Evolutionary conservation across 1,139 yeast species (phyloP).

Genomic region (Lodderomyces parapsilosis): DNA sequence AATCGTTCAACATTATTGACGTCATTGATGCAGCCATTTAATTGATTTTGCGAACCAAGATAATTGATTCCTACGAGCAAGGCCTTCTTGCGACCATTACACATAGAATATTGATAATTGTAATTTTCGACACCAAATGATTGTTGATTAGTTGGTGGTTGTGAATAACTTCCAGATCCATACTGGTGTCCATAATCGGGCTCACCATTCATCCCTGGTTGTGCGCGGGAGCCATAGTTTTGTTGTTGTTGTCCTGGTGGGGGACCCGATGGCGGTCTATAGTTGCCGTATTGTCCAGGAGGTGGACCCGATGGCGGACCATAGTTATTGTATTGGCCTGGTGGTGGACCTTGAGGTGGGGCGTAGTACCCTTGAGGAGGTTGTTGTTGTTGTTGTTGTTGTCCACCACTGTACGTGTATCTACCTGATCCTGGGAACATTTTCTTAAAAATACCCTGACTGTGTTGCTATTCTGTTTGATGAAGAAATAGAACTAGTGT

Average conservation of each 20-base stretch:
- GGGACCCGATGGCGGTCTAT: slow-evolving; percentile 12
- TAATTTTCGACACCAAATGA: slow-evolving; percentile 28
- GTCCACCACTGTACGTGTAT: slow-evolving; percentile 17
- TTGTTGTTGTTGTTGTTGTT: slow-evolving; percentile 11
- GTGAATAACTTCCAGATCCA: slow-evolving; percentile 13
- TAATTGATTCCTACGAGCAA: slow-evolving; percentile 85
- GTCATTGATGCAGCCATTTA: slow-evolving; percentile 88
- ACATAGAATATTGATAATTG: slow-evolving; percentile 69
- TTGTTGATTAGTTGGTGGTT: slow-evolving; percentile 34
- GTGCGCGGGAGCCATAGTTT: not conserved
- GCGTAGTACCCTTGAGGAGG: slow-evolving; percentile 8
- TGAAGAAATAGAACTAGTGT: not conserved
- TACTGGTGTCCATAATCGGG: slow-evolving; percentile 13
- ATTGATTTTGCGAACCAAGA: slow-evolving; percentile 65
- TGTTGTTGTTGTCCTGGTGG: slow-evolving; percentile 5
- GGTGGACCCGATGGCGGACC: slow-evolving; percentile 16
- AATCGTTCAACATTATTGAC: slow-evolving; percentile 62
- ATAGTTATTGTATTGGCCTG: slow-evolving; percentile 11
- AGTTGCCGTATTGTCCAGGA: slow-evolving; percentile 10
- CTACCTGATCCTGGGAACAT: slow-evolving; percentile 41
- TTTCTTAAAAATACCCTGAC: not conserved
- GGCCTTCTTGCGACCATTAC: slow-evolving; percentile 78
- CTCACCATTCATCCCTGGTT: slow-evolving; percentile 5
- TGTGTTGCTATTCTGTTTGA: not conserved
- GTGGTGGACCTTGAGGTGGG: slow-evolving; percentile 11